A percentile compares a stretch with the other conserved stretches of the same genome.
Evolutionary conservation across 352 stramenopile species (phyloP).

Genomic region (Globisporangium nodosum): DNA sequence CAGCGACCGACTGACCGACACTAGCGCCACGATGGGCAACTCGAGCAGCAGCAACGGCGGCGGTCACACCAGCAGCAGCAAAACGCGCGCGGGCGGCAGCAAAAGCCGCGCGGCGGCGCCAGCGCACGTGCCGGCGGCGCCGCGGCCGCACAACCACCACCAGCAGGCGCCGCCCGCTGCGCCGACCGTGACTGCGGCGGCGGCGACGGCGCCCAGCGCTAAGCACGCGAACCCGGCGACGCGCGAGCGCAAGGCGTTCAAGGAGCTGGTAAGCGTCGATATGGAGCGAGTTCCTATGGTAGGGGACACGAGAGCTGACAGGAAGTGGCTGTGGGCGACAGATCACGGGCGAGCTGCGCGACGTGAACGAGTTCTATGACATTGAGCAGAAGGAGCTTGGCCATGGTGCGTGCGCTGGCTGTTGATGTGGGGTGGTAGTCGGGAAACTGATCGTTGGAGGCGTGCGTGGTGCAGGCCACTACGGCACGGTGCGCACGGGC

Average conservation of each 20-base stretch:
- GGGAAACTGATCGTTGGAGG: not conserved
- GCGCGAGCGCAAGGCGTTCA: conserved; percentile 55
- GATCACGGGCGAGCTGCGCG: conserved; percentile 79
- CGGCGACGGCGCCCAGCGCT: conserved; percentile 14
- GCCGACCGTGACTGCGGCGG: conserved; percentile 7
- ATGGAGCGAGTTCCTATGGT: not conserved
- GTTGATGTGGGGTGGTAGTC: not conserved
- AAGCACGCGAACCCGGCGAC: conserved; percentile 32
- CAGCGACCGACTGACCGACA: not conserved
- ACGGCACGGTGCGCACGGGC: conserved; percentile 96
- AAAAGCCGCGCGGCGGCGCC: conserved; percentile 25
- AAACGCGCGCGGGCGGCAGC: conserved; percentile 25
- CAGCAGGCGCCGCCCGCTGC: conserved; percentile 13
- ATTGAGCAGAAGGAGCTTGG: conserved; percentile 87
- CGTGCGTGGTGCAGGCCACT: conserved; percentile 71
- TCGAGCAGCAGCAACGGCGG: conserved; percentile 45
- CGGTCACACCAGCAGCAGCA: conserved; percentile 18
- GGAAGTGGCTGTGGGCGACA: conserved; percentile 15
- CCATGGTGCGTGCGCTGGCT: conserved; percentile 28
- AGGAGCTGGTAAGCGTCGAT: conserved; percentile 46
- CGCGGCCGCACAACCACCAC: conserved; percentile 14
- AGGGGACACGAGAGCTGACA: not conserved
- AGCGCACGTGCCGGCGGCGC: conserved; percentile 4
- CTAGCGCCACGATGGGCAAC: conserved; percentile 46
- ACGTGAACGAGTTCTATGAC: conserved; percentile 84